A percentile compares a stretch with the other conserved stretches of the same genome.
These are phyloP conservation scores for Aspergillus transmontanensis DNA, from an alignment of 2,329 filamentous ascomycete genomes.

Conservation along the genomic window DNA sequence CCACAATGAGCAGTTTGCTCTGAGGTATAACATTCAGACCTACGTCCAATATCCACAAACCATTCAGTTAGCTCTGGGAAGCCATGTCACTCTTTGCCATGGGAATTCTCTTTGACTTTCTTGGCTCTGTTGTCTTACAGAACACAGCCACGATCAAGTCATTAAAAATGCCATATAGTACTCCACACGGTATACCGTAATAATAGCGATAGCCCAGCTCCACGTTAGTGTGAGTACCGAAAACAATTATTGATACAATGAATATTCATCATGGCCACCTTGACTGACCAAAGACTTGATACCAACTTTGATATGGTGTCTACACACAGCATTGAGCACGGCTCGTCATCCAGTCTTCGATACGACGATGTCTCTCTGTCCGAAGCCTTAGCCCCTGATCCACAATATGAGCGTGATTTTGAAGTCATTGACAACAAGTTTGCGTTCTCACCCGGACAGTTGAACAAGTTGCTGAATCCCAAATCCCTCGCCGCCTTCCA, in stretches of 20 bases:
- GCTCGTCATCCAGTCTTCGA: neutral
- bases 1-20: neutral
- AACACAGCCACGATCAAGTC: neutral
- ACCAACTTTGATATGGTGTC: neutral
- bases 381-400: constrained; percentile 67
- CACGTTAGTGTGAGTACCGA: neutral
- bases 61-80: neutral
- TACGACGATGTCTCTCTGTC: constrained; percentile 1
- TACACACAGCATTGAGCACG: neutral
- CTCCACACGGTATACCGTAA: neutral
- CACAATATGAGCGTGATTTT: constrained; percentile 68
- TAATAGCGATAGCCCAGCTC: neutral
- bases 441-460: constrained; percentile 68
- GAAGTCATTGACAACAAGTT: constrained; percentile 66
- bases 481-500: constrained; percentile 73
- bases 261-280: neutral
- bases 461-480: constrained; percentile 74
- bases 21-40: neutral
- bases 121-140: neutral
- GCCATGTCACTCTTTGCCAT: neutral
- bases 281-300: neutral
- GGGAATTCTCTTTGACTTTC: neutral
- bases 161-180: neutral
- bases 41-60: neutral
- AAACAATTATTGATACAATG: neutral